Percentiles rank a stretch among this genome's conserved stretches.
These are phyloP conservation scores for Populus pruinosa DNA, from an alignment of 345 rosid species.

Conservation along the genomic window DNA sequence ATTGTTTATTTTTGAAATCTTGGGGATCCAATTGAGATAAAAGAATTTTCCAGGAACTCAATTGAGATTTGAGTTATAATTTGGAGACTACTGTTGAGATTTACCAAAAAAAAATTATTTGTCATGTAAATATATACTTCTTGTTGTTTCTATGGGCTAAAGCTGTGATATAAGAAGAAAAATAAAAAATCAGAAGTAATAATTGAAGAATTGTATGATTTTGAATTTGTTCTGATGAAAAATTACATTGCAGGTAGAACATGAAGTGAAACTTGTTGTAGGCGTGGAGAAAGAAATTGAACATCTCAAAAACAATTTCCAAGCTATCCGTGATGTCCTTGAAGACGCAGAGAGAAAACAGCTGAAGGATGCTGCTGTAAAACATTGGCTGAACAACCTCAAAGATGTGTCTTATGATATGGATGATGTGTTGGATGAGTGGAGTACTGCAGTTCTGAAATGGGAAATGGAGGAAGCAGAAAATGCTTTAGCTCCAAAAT, in stretches of 20 bases:
- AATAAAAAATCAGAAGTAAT: too few relatives aligned
- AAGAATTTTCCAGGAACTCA: too few relatives aligned
- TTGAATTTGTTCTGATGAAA: too few relatives aligned
- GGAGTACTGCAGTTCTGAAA: constrained; percentile 17
- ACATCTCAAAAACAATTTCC: neutral
- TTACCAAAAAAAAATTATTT: too few relatives aligned
- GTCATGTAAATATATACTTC: too few relatives aligned
- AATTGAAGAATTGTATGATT: too few relatives aligned
- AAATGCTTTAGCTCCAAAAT: neutral
- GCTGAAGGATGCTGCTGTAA: constrained; percentile 2
- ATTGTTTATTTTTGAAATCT: too few relatives aligned
- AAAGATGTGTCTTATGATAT: constrained; percentile 14
- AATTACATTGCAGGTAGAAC: neutral
- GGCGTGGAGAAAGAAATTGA: constrained; percentile 9
- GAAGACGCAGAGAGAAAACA: constrained; percentile 23
- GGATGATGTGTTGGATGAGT: constrained; percentile 19
- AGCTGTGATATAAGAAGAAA: too few relatives aligned
- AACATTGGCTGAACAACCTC: constrained; percentile 18
- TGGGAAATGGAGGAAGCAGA: neutral
- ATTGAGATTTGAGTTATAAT: too few relatives aligned
- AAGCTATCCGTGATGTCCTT: constrained; percentile 10
- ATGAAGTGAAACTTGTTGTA: constrained; percentile 2
- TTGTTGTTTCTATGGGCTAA: too few relatives aligned
- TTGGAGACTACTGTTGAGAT: too few relatives aligned
- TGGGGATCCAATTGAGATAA: too few relatives aligned